These are phyloP conservation scores for Kwoniella shivajii DNA, from an alignment of 1,284 basidiomycete species.

Conservation along the genomic window DNA sequence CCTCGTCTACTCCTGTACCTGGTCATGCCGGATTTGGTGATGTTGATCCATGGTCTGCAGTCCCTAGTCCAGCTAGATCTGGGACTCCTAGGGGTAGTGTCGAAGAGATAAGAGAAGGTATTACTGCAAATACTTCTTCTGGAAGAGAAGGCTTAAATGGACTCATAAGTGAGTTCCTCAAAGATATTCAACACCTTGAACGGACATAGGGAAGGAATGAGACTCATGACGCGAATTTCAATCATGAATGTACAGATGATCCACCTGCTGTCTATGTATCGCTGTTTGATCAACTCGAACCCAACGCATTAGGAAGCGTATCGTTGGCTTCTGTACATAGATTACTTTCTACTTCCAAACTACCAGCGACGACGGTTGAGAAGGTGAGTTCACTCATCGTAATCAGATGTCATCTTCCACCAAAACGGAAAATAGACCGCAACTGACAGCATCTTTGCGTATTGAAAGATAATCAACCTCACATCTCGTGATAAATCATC, in stretches of 20 bases:
- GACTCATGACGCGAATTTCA: no score
- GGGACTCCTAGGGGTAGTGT: constrained; percentile 23
- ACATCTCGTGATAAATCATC: constrained; percentile 38
- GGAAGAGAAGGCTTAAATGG: constrained; percentile 32
- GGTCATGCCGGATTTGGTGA: constrained; percentile 57
- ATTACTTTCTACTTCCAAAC: constrained; percentile 69
- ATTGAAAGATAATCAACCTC: constrained; percentile 34
- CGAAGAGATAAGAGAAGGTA: constrained; percentile 15
- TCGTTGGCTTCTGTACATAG: constrained; percentile 79
- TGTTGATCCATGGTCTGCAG: constrained; percentile 83
- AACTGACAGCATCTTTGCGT: no score
- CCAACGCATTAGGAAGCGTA: constrained; percentile 66
- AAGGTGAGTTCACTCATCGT: constrained; percentile 66
- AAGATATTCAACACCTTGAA: no score
- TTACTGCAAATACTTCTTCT: not conserved
- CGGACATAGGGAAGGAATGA: no score
- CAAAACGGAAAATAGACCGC: no score
- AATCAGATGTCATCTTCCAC: not conserved
- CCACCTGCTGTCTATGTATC: constrained; percentile 76
- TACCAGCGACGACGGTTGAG: constrained; percentile 79
- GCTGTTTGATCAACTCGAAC: constrained; percentile 72
- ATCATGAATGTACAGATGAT: constrained; percentile 62
- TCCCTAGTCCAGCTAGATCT: constrained; percentile 63
- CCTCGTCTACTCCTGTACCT: constrained; percentile 30
- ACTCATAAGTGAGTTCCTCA: constrained; percentile 39